Evolutionary conservation across 768 basidiomycete genomes (phyloP).

Genomic region (Leccinum ochraceum): DNA sequence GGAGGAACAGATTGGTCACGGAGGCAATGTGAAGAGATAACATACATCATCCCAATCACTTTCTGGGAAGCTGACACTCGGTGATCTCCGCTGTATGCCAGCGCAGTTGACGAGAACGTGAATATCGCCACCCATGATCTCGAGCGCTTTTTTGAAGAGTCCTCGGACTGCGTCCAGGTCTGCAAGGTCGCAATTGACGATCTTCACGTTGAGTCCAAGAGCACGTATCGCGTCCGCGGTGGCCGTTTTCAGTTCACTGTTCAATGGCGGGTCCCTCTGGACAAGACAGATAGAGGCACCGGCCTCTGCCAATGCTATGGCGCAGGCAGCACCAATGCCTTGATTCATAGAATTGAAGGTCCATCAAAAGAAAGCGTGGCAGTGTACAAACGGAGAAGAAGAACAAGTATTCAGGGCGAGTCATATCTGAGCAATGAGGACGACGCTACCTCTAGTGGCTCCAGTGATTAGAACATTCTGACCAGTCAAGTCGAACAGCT

Average conservation of each 20-base stretch:
- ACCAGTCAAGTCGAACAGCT: slow-evolving; percentile 67
- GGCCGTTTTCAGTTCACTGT: slow-evolving; percentile 34
- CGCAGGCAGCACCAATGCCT: slow-evolving; percentile 60
- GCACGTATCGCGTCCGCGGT: slow-evolving; percentile 40
- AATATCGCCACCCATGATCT: slow-evolving; percentile 50
- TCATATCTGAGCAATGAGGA: slow-evolving; percentile 20
- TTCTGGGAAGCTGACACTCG: slow-evolving; percentile 66
- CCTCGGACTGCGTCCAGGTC: slow-evolving; percentile 49
- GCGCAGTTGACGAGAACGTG: slow-evolving; percentile 73
- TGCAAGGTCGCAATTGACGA: slow-evolving; percentile 58
- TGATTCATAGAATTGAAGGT: slow-evolving; percentile 15
- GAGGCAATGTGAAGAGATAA: slow-evolving; percentile 33
- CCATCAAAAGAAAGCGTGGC: slow-evolving; percentile 11
- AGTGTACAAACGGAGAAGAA: slow-evolving; percentile 16
- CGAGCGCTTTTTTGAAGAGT: slow-evolving; percentile 51
- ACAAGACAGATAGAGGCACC: slow-evolving; percentile 52
- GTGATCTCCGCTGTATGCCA: slow-evolving; percentile 58
- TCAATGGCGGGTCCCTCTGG: slow-evolving; percentile 43
- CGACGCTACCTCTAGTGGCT: slow-evolving; percentile 66
- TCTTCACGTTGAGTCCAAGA: slow-evolving; percentile 37
- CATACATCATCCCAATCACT: slow-evolving; percentile 72
- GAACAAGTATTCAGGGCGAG: slow-evolving; percentile 17
- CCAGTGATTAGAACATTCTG: slow-evolving; percentile 80
- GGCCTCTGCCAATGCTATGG: slow-evolving; percentile 54
- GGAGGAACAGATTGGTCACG: slow-evolving; percentile 10